Percentiles rank a stretch among this genome's conserved stretches.
Conservation (phyloP, 1,284 basidiomycete genomes). For the Malassezia yamatoensis region DNA sequence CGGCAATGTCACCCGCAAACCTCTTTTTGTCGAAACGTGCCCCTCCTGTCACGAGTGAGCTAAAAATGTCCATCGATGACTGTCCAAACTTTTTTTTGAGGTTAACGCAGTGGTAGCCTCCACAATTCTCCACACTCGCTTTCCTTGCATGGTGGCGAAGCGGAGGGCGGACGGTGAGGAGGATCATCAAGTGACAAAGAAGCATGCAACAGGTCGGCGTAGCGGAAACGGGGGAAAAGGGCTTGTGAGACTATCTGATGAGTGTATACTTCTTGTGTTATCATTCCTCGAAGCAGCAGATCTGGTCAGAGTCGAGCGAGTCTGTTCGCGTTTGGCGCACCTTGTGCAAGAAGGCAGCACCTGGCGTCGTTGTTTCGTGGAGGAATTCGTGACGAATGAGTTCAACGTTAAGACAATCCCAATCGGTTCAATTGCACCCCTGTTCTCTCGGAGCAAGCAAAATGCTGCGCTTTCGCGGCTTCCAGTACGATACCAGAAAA, state of each 20-base stretch:
- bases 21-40: conserved; percentile 63
- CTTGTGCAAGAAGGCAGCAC: not conserved
- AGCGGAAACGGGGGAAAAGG: not conserved
- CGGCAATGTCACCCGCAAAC: conserved; percentile 62
- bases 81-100: not conserved
- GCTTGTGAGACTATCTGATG: not conserved
- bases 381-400: not conserved
- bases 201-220: not conserved
- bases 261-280: not conserved
- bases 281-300: not conserved
- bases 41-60: conserved; percentile 33
- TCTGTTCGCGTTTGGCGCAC: not conserved
- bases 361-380: not conserved
- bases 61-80: conserved; percentile 44
- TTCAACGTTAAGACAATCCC: not conserved
- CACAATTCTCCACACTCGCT: not conserved
- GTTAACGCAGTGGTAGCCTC: no score
- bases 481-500: not conserved
- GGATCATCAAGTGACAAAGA: no score
- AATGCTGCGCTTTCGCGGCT: not conserved
- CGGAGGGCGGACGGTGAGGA: not conserved
- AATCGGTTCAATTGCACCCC: not conserved
- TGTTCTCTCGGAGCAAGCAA: not conserved
- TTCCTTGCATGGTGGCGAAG: not conserved
- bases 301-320: not conserved